A percentile compares a stretch with the other conserved stretches of the same genome.
These are phyloP conservation scores for Pterocarpus santalinus DNA, from an alignment of 306 rosid genomes.

Conservation along the genomic window DNA sequence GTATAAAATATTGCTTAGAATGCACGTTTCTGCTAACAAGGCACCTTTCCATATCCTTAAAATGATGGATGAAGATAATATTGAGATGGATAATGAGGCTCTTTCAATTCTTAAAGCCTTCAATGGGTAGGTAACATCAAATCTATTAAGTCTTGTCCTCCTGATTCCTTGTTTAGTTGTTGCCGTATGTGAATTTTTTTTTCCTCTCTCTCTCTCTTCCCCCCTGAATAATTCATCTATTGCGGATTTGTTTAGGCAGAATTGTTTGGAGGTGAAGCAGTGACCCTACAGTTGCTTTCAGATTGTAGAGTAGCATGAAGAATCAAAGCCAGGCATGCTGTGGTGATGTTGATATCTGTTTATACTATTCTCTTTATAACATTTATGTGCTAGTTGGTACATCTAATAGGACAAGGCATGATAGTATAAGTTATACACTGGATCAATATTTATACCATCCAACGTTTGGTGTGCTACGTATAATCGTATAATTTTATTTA, in stretches of 20 bases:
- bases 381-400: not conserved
- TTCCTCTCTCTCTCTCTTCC: too few species aligned
- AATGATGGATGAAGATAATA: constrained; percentile 67
- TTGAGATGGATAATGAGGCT: constrained; percentile 66
- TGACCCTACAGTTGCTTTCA: not conserved
- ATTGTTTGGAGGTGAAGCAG: constrained; percentile 36
- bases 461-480: too few species aligned
- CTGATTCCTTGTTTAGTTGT: too few species aligned
- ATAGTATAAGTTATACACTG: not conserved
- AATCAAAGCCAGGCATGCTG: not conserved
- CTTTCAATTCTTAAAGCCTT: constrained; percentile 57
- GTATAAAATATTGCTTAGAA: constrained; percentile 68
- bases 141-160: not conserved
- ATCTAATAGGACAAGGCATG: too few species aligned
- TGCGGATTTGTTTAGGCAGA: constrained; percentile 30
- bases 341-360: constrained; percentile 3
- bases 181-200: too few species aligned
- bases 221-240: constrained; percentile 10
- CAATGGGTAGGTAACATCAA: constrained; percentile 22
- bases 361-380: not conserved
- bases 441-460: too few species aligned
- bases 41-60: constrained; percentile 57
- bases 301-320: not conserved
- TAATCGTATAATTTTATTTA: too few species aligned
- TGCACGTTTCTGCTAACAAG: constrained; percentile 58